Percentiles rank a stretch among this genome's conserved stretches.
These are phyloP conservation scores for Pseudocercospora fijiensis DNA, from an alignment of 2,329 filamentous ascomycete genomes.

Conservation along the genomic window DNA sequence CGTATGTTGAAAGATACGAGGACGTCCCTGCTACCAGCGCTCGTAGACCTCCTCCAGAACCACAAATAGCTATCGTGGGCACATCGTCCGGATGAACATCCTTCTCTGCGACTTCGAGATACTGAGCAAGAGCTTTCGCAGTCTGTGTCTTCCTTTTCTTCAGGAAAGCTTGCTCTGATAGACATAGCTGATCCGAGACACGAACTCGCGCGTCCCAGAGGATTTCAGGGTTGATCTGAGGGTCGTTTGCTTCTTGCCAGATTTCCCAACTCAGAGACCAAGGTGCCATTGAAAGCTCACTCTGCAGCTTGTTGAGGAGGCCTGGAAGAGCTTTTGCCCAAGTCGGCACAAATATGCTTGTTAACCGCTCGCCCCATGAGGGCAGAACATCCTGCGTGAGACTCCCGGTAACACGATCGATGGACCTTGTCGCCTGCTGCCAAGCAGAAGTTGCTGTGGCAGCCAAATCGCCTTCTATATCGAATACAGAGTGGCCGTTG, in stretches of 20 bases:
- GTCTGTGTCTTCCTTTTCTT: slow-evolving; percentile 66
- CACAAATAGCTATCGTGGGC: slow-evolving; percentile 88
- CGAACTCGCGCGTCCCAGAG: slow-evolving; percentile 76
- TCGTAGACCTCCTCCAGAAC: slow-evolving; percentile 85
- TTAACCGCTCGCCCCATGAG: slow-evolving; percentile 28
- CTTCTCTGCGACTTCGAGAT: slow-evolving; percentile 72
- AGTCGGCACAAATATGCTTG: slow-evolving; percentile 64
- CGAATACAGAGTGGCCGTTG: slow-evolving; percentile 24
- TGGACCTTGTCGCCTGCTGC: slow-evolving; percentile 23
- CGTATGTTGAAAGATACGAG: slow-evolving; percentile 77
- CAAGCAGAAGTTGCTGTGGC: slow-evolving; percentile 27
- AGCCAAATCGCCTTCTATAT: slow-evolving; percentile 19
- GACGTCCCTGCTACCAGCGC: slow-evolving; percentile 89
- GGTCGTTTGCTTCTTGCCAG: slow-evolving; percentile 86
- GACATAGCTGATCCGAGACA: slow-evolving; percentile 75
- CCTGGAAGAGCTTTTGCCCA: slow-evolving; percentile 77
- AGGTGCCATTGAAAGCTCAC: slow-evolving; percentile 80
- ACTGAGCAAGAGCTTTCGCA: slow-evolving; percentile 72
- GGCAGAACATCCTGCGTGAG: slow-evolving; percentile 20
- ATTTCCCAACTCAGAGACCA: slow-evolving; percentile 90
- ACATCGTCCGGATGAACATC: slow-evolving; percentile 92
- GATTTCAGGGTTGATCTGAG: slow-evolving; percentile 82
- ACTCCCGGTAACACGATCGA: slow-evolving; percentile 19
- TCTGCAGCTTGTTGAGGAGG: slow-evolving; percentile 78
- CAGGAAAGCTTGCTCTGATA: slow-evolving; percentile 77